Conservation (phyloP, 2,329 filamentous ascomycete species). For the Trichoderma lentiforme region DNA sequence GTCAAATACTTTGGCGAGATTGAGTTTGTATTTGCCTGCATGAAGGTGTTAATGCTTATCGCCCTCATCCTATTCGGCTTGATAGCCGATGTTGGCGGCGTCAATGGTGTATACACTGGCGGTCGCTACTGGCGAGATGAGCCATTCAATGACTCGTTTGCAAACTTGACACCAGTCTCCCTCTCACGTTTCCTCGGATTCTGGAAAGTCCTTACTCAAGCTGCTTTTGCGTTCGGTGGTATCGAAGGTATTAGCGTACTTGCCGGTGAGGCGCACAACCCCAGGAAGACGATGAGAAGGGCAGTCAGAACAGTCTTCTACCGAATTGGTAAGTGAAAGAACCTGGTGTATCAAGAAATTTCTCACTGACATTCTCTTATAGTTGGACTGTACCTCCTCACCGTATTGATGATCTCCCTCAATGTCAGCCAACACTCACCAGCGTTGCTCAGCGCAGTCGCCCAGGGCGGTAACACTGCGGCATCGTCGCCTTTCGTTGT, state of each 20-base stretch:
- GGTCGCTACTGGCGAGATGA: constrained; percentile 40
- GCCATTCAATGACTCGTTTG: constrained; percentile 33
- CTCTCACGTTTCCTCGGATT: constrained; percentile 39
- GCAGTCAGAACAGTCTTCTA: constrained; percentile 21
- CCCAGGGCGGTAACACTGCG: constrained; percentile 50
- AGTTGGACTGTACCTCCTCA: constrained; percentile 20
- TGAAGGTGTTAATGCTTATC: constrained; percentile 43
- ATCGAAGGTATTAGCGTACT: constrained; percentile 25
- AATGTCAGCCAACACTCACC: constrained; percentile 20
- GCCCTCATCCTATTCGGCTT: constrained; percentile 38
- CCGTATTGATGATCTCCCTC: constrained; percentile 20
- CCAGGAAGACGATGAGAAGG: constrained; percentile 29
- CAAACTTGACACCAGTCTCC: constrained; percentile 31
- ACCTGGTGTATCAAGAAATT: rapidly evolving
- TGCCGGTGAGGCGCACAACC: constrained; percentile 43
- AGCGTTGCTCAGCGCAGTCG: constrained; percentile 38
- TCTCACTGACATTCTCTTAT: background rate
- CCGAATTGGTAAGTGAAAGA: constrained; percentile 14
- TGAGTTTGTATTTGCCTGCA: constrained; percentile 46
- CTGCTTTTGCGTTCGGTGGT: constrained; percentile 38
- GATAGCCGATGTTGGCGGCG: constrained; percentile 37
- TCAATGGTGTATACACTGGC: constrained; percentile 35
- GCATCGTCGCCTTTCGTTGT: constrained; percentile 50
- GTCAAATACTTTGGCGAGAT: constrained; percentile 44
- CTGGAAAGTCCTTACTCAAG: constrained; percentile 38